Base-by-base conservation (phyloP, 495 filamentous ascomycete genomes). In the Talaromyces wortmannii region DNA sequence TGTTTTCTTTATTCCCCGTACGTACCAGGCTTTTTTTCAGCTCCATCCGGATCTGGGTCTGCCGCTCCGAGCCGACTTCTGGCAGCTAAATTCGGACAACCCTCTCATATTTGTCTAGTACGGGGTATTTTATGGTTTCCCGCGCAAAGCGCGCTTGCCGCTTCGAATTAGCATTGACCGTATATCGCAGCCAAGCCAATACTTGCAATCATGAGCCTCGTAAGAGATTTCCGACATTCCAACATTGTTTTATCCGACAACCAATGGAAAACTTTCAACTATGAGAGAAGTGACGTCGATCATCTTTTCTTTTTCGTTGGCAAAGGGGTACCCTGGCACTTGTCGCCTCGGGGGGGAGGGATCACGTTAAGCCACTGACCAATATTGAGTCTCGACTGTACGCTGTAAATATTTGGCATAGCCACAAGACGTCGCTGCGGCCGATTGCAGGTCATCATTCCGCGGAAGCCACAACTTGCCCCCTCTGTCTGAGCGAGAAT, bases 91-190 rank as follows among this genome's bases (percentile, higher is more conserved):
- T 13, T 13, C 8, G 13, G 36, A 13, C 36, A 40, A 40, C 2
- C 13, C 8, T 40, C 36, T 40, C 36, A 40, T 40, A 8, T 40
- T 40, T 40, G 36, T 40, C 36, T 23, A 23, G 36, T 5, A 8
- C 36, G 8, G 36, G 36, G 36, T 40, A 36, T 40, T 55, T 50
- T 67, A 62, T 66, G 64, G 67, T 61, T 70, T 63, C 64, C 67
- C 64, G 62, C 70, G 70, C 55, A 68, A 68, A 68, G 72, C 72
- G 72, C 72, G 72, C 62, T 74, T 75, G 69, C 72, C 72, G 72
- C 71, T 60, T 53, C 36, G 36, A 40, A 40, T 13, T 40, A 5
- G 36, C 8, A 40, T 40, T 40, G 36, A 10, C 36, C 36, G 36
- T 40, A 40, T 40, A 2, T 40, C 36, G 13, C 23, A 23, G 23